Conservation (phyloP, 1,139 yeast genomes). For the Hyphopichia buzzinii region DNA sequence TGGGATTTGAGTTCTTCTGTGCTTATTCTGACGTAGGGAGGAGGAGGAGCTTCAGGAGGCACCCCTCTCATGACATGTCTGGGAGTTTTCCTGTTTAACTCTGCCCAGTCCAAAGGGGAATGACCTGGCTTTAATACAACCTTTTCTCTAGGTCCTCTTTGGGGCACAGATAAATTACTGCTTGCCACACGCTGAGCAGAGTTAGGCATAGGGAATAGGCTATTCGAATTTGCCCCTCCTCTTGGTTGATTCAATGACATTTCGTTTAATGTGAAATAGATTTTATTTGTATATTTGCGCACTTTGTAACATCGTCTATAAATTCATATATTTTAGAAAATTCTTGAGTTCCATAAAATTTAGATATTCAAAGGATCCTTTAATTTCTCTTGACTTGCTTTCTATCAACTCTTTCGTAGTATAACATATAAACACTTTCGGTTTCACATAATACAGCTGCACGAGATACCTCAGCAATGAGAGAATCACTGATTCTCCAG, state of each 20-base stretch:
- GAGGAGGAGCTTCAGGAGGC: constrained; percentile 39
- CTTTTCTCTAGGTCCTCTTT: constrained; percentile 38
- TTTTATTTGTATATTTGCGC: too few relatives aligned
- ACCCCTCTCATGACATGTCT: constrained; percentile 38
- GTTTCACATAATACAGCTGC: constrained; percentile 65
- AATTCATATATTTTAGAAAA: too few relatives aligned
- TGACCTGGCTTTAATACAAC: constrained; percentile 74
- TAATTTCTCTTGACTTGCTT: constrained; percentile 14
- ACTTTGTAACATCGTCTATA: too few relatives aligned
- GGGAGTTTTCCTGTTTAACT: constrained; percentile 40
- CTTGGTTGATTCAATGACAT: background rate
- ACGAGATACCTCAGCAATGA: constrained; percentile 60
- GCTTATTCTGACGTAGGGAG: constrained; percentile 50
- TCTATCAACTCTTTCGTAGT: constrained; percentile 61
- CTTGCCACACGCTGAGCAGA: constrained; percentile 39
- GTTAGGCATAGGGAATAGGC: constrained; percentile 36
- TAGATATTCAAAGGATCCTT: too few relatives aligned
- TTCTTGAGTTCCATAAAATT: too few relatives aligned
- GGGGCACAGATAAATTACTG: constrained; percentile 9
- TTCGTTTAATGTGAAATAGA: too few relatives aligned
- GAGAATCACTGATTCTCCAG: constrained; percentile 86
- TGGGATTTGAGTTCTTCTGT: constrained; percentile 63
- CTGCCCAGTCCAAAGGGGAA: constrained; percentile 88
- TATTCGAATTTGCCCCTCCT: background rate
- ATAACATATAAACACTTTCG: constrained; percentile 76